These are phyloP conservation scores for Usnea hakonensis DNA, from an alignment of 495 filamentous ascomycete genomes.

Conservation along the genomic window DNA sequence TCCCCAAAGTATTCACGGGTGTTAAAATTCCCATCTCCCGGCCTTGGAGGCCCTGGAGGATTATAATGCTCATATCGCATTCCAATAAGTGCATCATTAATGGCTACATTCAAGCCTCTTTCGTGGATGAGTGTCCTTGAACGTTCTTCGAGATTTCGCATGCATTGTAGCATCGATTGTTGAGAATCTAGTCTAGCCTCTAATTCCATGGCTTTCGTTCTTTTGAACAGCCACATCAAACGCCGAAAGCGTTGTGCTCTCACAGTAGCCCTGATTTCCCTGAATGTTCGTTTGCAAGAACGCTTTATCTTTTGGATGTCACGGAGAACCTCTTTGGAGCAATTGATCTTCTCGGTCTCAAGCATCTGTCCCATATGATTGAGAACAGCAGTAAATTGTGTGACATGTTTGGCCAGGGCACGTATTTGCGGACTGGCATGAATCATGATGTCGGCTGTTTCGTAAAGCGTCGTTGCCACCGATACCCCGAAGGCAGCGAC, in stretches of 20 bases:
- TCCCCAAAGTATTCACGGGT: not conserved
- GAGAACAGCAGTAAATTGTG: constrained; percentile 6
- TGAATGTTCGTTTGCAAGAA: constrained; percentile 7
- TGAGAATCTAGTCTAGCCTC: constrained; percentile 3
- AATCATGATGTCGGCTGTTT: constrained; percentile 6
- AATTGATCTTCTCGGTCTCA: not conserved
- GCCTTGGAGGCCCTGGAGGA: not conserved
- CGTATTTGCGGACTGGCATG: constrained; percentile 1
- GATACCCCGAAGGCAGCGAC: constrained; percentile 5
- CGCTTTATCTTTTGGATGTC: constrained; percentile 6
- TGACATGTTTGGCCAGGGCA: constrained; percentile 8
- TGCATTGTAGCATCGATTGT: constrained; percentile 3
- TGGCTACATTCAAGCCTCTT: not conserved
- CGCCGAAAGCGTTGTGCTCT: not conserved
- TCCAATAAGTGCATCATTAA: not conserved
- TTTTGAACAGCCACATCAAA: constrained; percentile 1
- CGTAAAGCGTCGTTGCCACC: constrained; percentile 8
- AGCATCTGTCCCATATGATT: constrained; percentile 8
- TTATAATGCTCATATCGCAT: not conserved
- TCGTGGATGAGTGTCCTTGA: not conserved
- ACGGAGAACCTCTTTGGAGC: constrained; percentile 8
- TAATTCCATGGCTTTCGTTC: constrained; percentile 2
- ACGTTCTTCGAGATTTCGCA: not conserved
- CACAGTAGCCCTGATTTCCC: not conserved
- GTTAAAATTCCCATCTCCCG: not conserved